Base-by-base conservation (phyloP, 352 stramenopile species). In the Elongisporangium anandrum region DNA sequence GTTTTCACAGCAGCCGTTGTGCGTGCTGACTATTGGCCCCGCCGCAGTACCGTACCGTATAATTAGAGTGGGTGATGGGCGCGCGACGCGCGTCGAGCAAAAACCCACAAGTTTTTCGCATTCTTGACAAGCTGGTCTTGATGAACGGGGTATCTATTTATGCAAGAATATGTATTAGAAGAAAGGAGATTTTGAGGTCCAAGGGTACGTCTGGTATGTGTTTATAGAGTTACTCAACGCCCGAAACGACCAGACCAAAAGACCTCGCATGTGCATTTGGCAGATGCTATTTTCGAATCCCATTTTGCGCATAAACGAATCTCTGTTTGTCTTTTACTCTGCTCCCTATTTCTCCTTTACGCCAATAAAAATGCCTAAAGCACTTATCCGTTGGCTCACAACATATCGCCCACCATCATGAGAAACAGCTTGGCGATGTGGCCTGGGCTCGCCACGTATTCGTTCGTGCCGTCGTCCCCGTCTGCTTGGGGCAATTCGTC, bases 131-230 rank as follows among this genome's bases (percentile, higher is more conserved):
- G 12, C 45, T 60, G 48, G 19, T 29, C 57, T 16, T 41, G 4
- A 21, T 17, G 4, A 39, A 52, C 51, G 50, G 53, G 3, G 21
- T 41, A 62, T 66, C 12, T 1, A n/a, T 50, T 55, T 48, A 62
- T 69, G 50, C 53, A 66, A 54, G n/a, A n/a, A n/a, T n/a, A n/a
- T n/a, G 54, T 65, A 38, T 6, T 53, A 1, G 45, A 48, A 26
- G n/a, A 38, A 52, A 22, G 10, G 7, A 6, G 23, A 52, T 22
- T 52, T 34, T 34, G 24, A 3, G 4, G 7, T 3, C 7, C 4
- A 34, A 34, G 24, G 24, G 3, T 34, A 3, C 4, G 24, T 34
- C 24, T 34, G 24, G 7, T 34, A 34, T 34, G 7, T 34, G 4
- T 34, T 34, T 34, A 34, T 34, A 34, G 24, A 34, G 24, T 3